Evolutionary conservation across 2,329 filamentous ascomycete genomes (phyloP).

Genomic region (Colletotrichum tamarilloi): DNA sequence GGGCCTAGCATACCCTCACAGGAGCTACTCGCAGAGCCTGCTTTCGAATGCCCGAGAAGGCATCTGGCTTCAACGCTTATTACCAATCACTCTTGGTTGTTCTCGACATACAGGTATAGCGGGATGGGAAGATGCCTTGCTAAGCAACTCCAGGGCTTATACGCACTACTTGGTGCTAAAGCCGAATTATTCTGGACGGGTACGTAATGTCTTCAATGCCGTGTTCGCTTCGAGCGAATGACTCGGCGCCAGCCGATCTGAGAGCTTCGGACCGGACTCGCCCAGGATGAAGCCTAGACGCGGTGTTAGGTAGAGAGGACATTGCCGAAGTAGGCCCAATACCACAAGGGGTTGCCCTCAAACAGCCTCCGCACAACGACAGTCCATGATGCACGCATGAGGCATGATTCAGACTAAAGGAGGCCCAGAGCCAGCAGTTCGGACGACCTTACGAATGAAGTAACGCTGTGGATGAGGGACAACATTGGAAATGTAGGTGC

Average conservation of each 20-base stretch:
- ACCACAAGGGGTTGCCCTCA: not conserved
- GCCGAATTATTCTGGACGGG: not conserved
- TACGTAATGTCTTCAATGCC: slow-evolving; percentile 22
- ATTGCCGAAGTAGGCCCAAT: slow-evolving; percentile 8
- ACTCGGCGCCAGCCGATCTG: slow-evolving; percentile 30
- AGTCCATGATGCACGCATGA: slow-evolving; percentile 23
- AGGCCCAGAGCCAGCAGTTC: slow-evolving; percentile 21
- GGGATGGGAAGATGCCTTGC: not conserved
- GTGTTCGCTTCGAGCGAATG: slow-evolving; percentile 24
- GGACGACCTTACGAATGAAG: slow-evolving; percentile 21
- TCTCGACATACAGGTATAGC: slow-evolving; percentile 4
- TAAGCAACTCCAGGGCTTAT: not conserved
- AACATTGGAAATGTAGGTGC: not conserved
- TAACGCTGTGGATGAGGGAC: not conserved
- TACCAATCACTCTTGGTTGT: not conserved
- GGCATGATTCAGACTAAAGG: slow-evolving; percentile 20
- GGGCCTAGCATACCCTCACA: not conserved
- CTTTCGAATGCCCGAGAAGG: not conserved
- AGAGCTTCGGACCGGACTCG: slow-evolving; percentile 22
- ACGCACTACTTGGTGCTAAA: not conserved
- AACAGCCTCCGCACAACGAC: slow-evolving; percentile 8
- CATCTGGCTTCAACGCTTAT: not conserved
- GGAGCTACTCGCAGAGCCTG: not conserved
- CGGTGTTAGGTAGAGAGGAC: not conserved
- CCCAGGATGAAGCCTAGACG: slow-evolving; percentile 19